phyloP scores from a whole-genome alignment of 495 filamentous ascomycete species.

The Podospora pseudocomata region DNA sequence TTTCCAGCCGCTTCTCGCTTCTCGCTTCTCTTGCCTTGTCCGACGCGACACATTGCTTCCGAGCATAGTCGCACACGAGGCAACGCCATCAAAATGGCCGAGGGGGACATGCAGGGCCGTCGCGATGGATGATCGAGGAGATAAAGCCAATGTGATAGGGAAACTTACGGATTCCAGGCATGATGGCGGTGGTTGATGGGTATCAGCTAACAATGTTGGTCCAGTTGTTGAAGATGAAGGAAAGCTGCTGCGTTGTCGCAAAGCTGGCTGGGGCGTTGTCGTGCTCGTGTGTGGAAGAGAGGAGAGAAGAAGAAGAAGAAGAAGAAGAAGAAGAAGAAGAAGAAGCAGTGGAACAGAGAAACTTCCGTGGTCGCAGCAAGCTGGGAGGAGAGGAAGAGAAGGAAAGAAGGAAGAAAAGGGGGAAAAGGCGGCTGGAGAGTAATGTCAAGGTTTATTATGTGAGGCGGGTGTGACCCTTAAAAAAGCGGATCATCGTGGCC shows the following conservation, averaged over 20 bases:
- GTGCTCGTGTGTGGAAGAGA: background rate
- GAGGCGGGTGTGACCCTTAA: background rate
- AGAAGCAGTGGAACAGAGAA: background rate
- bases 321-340: background rate
- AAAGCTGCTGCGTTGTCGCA: background rate
- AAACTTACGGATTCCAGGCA: conserved; percentile 33
- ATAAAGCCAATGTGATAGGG: background rate
- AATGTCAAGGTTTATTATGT: background rate
- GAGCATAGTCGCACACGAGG: background rate
- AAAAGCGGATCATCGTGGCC: conserved; percentile 5
- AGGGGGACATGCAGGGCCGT: background rate
- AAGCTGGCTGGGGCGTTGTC: background rate
- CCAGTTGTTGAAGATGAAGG: background rate
- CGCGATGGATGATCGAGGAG: background rate
- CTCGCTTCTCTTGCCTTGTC: background rate
- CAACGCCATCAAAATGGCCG: background rate
- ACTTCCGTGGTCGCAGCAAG: background rate
- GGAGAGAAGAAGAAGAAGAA: background rate
- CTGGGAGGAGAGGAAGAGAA: background rate
- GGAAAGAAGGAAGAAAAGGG: background rate
- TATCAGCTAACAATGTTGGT: background rate
- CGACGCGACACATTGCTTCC: background rate
- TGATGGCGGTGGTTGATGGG: conserved; percentile 22
- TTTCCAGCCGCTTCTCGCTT: background rate
- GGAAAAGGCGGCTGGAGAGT: background rate